These are phyloP conservation scores for Mariannaea sp. DNA, from an alignment of 2,329 filamentous ascomycete genomes.

Conservation along the genomic window DNA sequence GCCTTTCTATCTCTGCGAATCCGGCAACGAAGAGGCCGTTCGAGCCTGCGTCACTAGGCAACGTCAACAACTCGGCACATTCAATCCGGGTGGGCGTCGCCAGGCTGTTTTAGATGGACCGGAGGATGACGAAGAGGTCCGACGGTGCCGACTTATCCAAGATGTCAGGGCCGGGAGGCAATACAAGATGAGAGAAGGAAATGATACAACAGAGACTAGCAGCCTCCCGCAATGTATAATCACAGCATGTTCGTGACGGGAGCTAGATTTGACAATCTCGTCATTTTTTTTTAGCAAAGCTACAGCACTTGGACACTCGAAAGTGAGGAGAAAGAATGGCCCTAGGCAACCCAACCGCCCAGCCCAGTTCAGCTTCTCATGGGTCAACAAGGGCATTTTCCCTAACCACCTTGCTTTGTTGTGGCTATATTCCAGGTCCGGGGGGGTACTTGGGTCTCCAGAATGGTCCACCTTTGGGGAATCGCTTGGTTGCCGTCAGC, in stretches of 20 bases:
- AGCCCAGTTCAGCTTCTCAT: background rate
- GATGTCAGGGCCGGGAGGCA: background rate
- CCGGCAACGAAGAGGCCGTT: conserved; percentile 4
- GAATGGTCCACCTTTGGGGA: background rate
- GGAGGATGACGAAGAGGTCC: background rate
- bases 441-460: background rate
- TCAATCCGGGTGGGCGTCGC: conserved; percentile 10
- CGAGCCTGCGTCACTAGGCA: conserved; percentile 29
- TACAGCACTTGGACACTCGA: background rate
- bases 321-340: background rate
- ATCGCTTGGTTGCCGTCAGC: background rate
- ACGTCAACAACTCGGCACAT: conserved; percentile 30
- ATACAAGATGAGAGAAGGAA: background rate
- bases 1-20: background rate
- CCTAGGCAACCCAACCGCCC: background rate
- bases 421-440: background rate
- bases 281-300: background rate
- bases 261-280: background rate
- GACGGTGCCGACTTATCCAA: conserved; percentile 4
- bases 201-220: background rate
- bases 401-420: too few relatives aligned
- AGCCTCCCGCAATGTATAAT: background rate
- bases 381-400: background rate
- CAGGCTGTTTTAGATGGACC: conserved; percentile 5
- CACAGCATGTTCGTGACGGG: background rate